phyloP scores from a whole-genome alignment of 768 basidiomycete genomes.

The Auricularia auricula-judae region DNA sequence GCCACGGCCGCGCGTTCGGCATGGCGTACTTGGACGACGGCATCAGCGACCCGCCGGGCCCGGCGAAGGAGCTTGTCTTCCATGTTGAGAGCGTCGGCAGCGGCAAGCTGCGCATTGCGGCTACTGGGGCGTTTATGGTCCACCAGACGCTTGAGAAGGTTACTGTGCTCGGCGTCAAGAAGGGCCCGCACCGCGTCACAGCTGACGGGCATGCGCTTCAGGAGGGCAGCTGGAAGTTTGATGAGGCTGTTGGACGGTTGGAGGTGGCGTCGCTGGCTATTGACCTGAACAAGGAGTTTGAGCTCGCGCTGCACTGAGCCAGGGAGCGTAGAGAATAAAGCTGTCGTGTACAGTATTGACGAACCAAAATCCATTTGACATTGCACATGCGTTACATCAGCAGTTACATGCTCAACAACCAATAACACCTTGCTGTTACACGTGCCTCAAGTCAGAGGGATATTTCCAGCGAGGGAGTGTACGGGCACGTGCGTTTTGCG shows the following conservation, averaged over 20 bases:
- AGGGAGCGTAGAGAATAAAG: too few relatives aligned
- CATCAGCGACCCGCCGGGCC: constrained; percentile 45
- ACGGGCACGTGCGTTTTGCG: too few relatives aligned
- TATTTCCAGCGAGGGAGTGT: too few relatives aligned
- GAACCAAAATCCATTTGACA: too few relatives aligned
- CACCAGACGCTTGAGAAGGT: constrained; percentile 38
- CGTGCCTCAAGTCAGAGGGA: too few relatives aligned
- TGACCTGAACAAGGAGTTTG: constrained; percentile 31
- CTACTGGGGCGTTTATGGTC: constrained; percentile 31
- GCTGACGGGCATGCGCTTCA: constrained; percentile 25
- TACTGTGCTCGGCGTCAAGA: constrained; percentile 43
- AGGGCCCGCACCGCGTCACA: constrained; percentile 27
- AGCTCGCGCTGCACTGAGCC: constrained; percentile 25
- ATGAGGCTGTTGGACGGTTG: constrained; percentile 28
- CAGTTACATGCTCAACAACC: too few relatives aligned
- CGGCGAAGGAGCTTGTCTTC: constrained; percentile 6
- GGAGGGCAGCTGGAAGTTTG: constrained; percentile 28
- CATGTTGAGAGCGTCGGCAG: too few relatives aligned
- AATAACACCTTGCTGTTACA: too few relatives aligned
- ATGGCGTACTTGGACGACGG: constrained; percentile 64
- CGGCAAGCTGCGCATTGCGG: constrained; percentile 4
- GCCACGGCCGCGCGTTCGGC: constrained; percentile 41
- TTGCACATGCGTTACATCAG: too few relatives aligned
- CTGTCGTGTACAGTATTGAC: too few relatives aligned
- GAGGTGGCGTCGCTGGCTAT: constrained; percentile 26